Conservation (phyloP, 495 filamentous ascomycete genomes). For the Neurospora sp. region DNA sequence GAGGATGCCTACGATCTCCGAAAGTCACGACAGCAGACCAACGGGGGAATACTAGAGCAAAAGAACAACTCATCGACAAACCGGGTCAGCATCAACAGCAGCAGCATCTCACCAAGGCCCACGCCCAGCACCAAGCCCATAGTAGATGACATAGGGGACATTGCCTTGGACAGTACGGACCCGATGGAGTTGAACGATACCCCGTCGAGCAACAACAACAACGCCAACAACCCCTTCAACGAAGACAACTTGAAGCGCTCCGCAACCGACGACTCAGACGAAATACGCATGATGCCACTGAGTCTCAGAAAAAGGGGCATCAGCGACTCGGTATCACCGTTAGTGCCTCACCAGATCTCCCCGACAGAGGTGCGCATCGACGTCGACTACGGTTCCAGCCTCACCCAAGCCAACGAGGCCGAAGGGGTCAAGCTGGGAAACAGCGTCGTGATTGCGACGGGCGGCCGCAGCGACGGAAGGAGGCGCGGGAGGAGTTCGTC, state of each 20-base stretch:
- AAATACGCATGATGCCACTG: neutral
- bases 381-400: constrained; percentile 13
- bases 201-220: constrained; percentile 5
- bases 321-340: neutral
- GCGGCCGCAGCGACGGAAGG: neutral
- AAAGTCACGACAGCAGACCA: neutral
- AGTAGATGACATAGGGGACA: constrained; percentile 13
- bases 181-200: neutral
- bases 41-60: neutral
- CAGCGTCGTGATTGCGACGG: constrained; percentile 10
- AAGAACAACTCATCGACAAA: neutral
- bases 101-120: constrained; percentile 3
- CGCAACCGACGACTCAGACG: neutral
- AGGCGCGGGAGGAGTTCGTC: neutral
- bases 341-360: neutral
- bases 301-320: neutral
- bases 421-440: constrained; percentile 10
- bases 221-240: constrained; percentile 3
- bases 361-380: constrained; percentile 13
- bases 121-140: constrained; percentile 13
- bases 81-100: constrained; percentile 3
- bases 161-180: constrained; percentile 4
- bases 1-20: constrained; percentile 9
- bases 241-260: neutral
- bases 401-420: constrained; percentile 4